Evolutionary conservation across 352 stramenopile species (phyloP), one percentile per base, ranked within the genome.

Genomic region (Globisporangium abappressorium): DNA sequence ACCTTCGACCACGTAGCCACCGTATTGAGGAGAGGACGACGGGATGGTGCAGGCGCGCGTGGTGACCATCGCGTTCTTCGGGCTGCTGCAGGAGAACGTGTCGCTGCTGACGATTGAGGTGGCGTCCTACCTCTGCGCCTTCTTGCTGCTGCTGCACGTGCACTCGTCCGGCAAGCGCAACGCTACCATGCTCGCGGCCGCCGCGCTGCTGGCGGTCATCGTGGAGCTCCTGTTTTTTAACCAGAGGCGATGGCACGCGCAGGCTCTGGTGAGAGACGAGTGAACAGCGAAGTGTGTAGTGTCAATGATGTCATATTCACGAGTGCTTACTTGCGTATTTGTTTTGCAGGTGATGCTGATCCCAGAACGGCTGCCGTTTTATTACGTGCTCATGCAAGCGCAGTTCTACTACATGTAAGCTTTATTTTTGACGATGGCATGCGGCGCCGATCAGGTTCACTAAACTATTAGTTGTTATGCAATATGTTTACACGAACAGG

Each of bases 341-440:
- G 47, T 46, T 14, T 12, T 58, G 43, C 53, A 83, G 76, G 56
- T 81, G 64, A 92, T 90, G 82, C 65, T 90, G n/a, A 68, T 89
- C 30, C 68, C 73, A 12, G 71, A 85, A 34, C 73, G 70, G 15
- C 47, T 92, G 22, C 85, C 87, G 28, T 71, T 91, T 8, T 93
- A 87, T 66, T 81, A 70, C 36, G 75, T 93, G 36, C 36, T 93
- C 60, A 70, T 93, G 22, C 80, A 91, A 62, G 82, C 82, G 3
- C 81, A 91, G 62, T 79, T 90, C 65, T 94, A 91, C 69, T 94
- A 93, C 73, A 85, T 91, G 84, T 93, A 38, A 38, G 33, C 8
- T 9, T 11, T 38, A 7, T 5, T 38, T 38, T 38, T 38, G 33
- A 38, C 6, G 33, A 11, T 38, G 33, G 8, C 33, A 38, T 38